Evolutionary conservation across 495 filamentous ascomycete genomes (phyloP).

Genomic region (Penicillium pancosmium): DNA sequence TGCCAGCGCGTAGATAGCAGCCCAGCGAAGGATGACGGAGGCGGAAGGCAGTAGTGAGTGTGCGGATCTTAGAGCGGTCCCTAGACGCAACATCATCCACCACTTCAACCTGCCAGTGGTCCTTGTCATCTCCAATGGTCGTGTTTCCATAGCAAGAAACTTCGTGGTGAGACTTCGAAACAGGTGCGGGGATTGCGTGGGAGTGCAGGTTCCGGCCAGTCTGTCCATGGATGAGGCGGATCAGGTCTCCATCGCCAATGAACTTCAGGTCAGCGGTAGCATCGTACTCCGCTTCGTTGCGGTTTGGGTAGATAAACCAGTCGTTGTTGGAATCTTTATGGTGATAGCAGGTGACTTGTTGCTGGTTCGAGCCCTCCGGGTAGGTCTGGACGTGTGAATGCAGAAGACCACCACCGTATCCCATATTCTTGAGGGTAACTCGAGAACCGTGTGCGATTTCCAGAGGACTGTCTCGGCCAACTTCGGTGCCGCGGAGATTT

Average conservation of each 20-base stretch:
- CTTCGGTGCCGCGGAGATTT: slow-evolving; percentile 89
- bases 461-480: slow-evolving; percentile 89
- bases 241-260: slow-evolving; percentile 73
- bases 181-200: slow-evolving; percentile 82
- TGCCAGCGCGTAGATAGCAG: slow-evolving; percentile 94
- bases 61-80: slow-evolving; percentile 84
- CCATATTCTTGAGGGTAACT: slow-evolving; percentile 98
- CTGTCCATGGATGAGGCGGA: slow-evolving; percentile 92
- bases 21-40: slow-evolving; percentile 81
- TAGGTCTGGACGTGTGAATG: slow-evolving; percentile 97
- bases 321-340: slow-evolving; percentile 99
- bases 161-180: slow-evolving; percentile 87
- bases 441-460: slow-evolving; percentile 88
- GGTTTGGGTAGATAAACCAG: slow-evolving; percentile 98
- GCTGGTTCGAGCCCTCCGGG: slow-evolving; percentile 90
- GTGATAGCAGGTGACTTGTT: slow-evolving; percentile 98
- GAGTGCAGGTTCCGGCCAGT: slow-evolving; percentile 97
- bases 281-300: slow-evolving; percentile 71
- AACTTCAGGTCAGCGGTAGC: slow-evolving; percentile 67
- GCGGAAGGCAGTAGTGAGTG: slow-evolving; percentile 90
- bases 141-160: slow-evolving; percentile 96
- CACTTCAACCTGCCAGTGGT: slow-evolving; percentile 95
- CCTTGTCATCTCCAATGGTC: slow-evolving; percentile 97
- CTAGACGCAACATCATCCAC: slow-evolving; percentile 84
- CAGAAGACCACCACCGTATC: slow-evolving; percentile 95